phyloP scores from a whole-genome alignment of 306 rosid species.

The barrel medic (Medicago truncatula) region DNA sequence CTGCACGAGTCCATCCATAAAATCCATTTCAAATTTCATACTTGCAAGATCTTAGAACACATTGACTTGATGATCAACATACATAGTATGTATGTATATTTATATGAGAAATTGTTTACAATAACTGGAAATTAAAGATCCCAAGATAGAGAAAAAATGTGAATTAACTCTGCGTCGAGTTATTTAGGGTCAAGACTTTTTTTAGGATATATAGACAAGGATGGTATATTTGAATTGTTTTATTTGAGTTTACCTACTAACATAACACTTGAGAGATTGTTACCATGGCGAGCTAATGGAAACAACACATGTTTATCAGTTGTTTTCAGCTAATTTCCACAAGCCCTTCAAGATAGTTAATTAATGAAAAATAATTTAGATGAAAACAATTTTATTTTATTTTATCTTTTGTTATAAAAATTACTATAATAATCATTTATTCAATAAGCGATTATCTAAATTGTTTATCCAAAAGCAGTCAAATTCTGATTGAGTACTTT shows the following conservation, averaged over 20 bases:
- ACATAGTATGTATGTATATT: not conserved
- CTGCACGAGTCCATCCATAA: constrained; percentile 48
- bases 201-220: not conserved
- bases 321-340: not conserved
- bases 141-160: not conserved
- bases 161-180: not conserved
- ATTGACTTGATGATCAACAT: not conserved
- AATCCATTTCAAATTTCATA: constrained; percentile 11
- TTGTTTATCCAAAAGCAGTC: not conserved
- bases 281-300: not conserved
- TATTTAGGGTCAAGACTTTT: not conserved
- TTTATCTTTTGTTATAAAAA: not conserved
- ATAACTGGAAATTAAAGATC: not conserved
- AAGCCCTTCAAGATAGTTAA: not conserved
- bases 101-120: not conserved
- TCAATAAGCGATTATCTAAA: not conserved
- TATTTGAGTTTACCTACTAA: not conserved
- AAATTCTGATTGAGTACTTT: not conserved
- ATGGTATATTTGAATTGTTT: not conserved
- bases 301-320: not conserved
- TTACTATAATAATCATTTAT: not conserved
- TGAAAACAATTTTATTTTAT: too few species aligned
- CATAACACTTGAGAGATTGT: not conserved
- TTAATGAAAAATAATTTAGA: not conserved
- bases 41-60: not conserved